phyloP scores from a whole-genome alignment of 805 yeast species.

The Candida ficus region DNA sequence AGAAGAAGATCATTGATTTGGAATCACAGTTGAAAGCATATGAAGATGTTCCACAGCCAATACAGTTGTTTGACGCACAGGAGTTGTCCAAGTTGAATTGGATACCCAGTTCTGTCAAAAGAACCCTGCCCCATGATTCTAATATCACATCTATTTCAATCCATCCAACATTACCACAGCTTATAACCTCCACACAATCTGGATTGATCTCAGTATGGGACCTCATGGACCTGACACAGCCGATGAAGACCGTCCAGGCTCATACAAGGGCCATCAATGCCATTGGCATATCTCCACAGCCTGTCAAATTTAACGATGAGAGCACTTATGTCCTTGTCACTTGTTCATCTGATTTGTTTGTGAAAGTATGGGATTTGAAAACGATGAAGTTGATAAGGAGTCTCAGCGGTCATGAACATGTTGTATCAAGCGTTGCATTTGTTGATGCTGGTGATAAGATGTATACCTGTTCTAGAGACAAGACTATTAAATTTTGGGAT shows the following conservation, averaged over 20 bases:
- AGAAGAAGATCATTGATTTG: constrained; percentile 63
- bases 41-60: constrained; percentile 6
- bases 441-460: constrained; percentile 35
- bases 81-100: constrained; percentile 19
- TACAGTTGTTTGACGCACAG: constrained; percentile 6
- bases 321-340: constrained; percentile 34
- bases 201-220: constrained; percentile 77
- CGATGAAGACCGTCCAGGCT: constrained; percentile 61
- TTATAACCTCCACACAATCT: constrained; percentile 59
- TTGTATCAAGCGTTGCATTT: constrained; percentile 62
- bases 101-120: constrained; percentile 23
- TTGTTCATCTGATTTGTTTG: constrained; percentile 44
- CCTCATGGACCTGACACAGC: constrained; percentile 48
- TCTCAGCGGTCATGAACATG: constrained; percentile 82
- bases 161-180: constrained; percentile 68
- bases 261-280: constrained; percentile 68
- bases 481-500: constrained; percentile 61
- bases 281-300: constrained; percentile 50
- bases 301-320: constrained; percentile 15
- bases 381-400: constrained; percentile 53
- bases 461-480: constrained; percentile 62
- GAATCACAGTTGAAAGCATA: constrained; percentile 46
- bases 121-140: constrained; percentile 31
- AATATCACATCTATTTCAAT: constrained; percentile 59
- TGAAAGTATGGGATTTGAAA: constrained; percentile 68